These are phyloP conservation scores for Cercis canadensis DNA, from an alignment of 306 rosid genomes.

Conservation along the genomic window DNA sequence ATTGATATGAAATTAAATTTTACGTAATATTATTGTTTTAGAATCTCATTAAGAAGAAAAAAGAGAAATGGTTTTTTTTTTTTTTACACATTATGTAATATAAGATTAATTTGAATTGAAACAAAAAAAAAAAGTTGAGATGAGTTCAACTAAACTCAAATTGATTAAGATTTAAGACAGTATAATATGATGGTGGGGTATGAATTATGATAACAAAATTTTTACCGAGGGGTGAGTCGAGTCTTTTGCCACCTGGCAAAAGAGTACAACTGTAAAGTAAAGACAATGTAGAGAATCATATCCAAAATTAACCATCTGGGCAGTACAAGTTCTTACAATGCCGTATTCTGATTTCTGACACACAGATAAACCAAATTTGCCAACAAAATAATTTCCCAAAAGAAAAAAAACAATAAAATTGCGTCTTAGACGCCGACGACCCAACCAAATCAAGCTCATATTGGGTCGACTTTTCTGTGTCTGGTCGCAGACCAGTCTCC, in stretches of 20 bases:
- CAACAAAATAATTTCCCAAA: background rate
- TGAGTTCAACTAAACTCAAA: no score
- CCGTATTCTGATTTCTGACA: conserved; percentile 57
- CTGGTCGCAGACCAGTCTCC: conserved; percentile 39
- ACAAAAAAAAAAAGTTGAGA: no score
- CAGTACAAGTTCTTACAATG: conserved; percentile 55
- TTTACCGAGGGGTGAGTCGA: no score
- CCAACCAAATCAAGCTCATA: conserved; percentile 76
- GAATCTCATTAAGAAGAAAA: no score
- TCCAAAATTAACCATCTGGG: conserved; percentile 30
- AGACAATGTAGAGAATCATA: conserved; percentile 42
- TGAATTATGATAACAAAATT: no score
- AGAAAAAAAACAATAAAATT: conserved; percentile 16
- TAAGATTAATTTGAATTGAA: no score
- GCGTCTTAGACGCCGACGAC: conserved; percentile 85
- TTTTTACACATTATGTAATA: no score
- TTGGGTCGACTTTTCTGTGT: conserved; percentile 56
- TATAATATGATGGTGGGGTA: no score
- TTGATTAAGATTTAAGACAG: no score
- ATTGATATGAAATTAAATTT: no score
- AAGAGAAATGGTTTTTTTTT: no score
- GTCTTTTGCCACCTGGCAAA: conserved; percentile 19
- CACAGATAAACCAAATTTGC: background rate
- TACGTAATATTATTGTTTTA: no score
- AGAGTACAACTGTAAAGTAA: conserved; percentile 4